phyloP scores from a whole-genome alignment of 768 basidiomycete species.

The Wakefieldia striispora region DNA sequence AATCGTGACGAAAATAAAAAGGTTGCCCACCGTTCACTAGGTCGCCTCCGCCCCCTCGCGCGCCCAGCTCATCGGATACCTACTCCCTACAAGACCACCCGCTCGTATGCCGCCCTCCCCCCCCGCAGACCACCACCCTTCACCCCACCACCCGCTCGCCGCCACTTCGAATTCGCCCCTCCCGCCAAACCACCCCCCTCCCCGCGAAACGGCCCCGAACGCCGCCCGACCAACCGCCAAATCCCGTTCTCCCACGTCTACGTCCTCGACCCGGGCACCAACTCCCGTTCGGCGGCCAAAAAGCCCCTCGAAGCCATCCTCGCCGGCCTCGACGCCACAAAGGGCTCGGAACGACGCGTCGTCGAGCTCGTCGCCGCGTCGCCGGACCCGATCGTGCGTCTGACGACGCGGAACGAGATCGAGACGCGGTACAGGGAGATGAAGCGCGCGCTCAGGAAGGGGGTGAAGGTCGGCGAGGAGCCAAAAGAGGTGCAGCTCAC shows the following conservation, averaged over 20 bases:
- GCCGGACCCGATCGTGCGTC: constrained; percentile 59
- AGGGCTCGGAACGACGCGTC: constrained; percentile 33
- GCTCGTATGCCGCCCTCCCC: constrained; percentile 6
- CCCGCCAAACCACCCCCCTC: background rate
- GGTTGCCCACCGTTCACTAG: background rate
- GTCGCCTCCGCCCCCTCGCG: constrained; percentile 1
- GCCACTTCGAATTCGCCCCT: constrained; percentile 2
- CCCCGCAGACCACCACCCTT: background rate
- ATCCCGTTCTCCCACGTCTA: constrained; percentile 45
- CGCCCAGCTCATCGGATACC: constrained; percentile 3
- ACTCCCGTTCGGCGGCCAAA: constrained; percentile 34
- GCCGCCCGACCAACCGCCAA: constrained; percentile 33
- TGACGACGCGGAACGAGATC: constrained; percentile 47
- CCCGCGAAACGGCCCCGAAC: constrained; percentile 1
- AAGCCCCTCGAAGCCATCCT: constrained; percentile 44
- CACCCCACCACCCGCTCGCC: constrained; percentile 14
- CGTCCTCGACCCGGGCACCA: constrained; percentile 47
- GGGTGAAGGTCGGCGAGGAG: constrained; percentile 27
- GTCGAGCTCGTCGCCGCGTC: constrained; percentile 53
- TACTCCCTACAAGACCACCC: constrained; percentile 1
- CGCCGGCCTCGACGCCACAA: constrained; percentile 31
- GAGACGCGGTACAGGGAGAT: constrained; percentile 38
- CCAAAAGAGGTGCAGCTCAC: constrained; percentile 72
- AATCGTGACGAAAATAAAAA: background rate
- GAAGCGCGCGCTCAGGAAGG: constrained; percentile 35